Percentiles rank a stretch among this genome's conserved stretches.
Evolutionary conservation across 352 stramenopile genomes (phyloP).

Genomic region (Pythium insidiosum): DNA sequence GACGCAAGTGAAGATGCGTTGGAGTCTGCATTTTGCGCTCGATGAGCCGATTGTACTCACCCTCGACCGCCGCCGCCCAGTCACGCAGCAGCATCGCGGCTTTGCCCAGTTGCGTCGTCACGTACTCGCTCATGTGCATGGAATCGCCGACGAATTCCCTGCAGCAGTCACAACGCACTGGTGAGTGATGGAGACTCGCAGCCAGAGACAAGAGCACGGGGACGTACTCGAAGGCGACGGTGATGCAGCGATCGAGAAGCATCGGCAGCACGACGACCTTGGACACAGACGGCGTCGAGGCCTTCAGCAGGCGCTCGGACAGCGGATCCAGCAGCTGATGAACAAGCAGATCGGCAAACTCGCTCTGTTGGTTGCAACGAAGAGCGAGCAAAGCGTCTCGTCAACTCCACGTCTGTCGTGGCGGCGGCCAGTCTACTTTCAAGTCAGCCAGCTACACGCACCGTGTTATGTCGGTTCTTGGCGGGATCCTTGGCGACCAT

Average conservation of each 20-base stretch:
- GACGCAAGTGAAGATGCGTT: too few relatives aligned
- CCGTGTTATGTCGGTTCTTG: neutral
- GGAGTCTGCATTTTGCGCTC: too few relatives aligned
- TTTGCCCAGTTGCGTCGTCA: neutral
- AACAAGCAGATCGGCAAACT: slow-evolving; percentile 43
- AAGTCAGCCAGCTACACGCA: neutral
- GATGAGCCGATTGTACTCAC: too few relatives aligned
- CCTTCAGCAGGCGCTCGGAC: slow-evolving; percentile 22
- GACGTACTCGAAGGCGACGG: slow-evolving; percentile 42
- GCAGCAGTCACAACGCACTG: neutral
- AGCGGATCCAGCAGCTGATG: slow-evolving; percentile 40
- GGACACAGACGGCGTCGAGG: slow-evolving; percentile 24
- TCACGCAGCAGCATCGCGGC: slow-evolving; percentile 15
- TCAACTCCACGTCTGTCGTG: too few relatives aligned
- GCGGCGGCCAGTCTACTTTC: too few relatives aligned
- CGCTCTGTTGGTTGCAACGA: slow-evolving; percentile 23
- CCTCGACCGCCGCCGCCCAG: slow-evolving; percentile 29
- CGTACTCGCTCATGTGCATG: neutral
- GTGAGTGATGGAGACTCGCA: neutral
- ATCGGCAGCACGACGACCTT: slow-evolving; percentile 34
- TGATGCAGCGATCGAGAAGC: slow-evolving; percentile 51
- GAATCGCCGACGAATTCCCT: neutral
- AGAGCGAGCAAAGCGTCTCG: too few relatives aligned
- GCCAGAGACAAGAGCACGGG: neutral
- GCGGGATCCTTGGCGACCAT: slow-evolving; percentile 2